Percentiles rank a stretch among this genome's conserved stretches.
Evolutionary conservation across 2,329 filamentous ascomycete species (phyloP).

Genomic region (Monascus ruber): DNA sequence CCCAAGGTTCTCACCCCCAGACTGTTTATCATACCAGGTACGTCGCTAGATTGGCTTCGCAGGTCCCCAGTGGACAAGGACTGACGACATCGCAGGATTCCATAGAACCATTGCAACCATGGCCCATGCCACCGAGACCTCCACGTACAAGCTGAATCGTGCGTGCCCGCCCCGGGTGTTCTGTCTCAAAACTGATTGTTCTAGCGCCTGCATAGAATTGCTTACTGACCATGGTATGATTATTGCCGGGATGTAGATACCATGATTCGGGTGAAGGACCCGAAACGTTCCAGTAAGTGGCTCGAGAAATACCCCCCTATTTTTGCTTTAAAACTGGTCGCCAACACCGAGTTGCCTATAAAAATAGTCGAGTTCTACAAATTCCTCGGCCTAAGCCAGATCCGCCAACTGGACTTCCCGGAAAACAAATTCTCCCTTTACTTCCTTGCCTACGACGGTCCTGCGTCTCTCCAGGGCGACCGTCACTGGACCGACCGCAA

Average conservation of each 20-base stretch:
- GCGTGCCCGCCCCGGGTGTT: slow-evolving; percentile 19
- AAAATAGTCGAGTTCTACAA: slow-evolving; percentile 77
- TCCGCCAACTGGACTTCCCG: slow-evolving; percentile 70
- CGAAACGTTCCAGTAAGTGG: slow-evolving; percentile 58
- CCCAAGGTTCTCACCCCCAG: slow-evolving; percentile 14
- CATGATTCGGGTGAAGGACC: slow-evolving; percentile 91
- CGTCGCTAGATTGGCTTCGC: neutral
- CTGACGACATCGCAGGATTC: slow-evolving; percentile 7
- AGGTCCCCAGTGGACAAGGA: no score
- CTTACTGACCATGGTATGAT: slow-evolving; percentile 9
- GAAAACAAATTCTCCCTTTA: slow-evolving; percentile 92
- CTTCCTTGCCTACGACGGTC: slow-evolving; percentile 80
- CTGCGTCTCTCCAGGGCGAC: slow-evolving; percentile 60
- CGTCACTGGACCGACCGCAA: slow-evolving; percentile 71
- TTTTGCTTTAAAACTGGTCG: neutral
- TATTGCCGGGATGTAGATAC: slow-evolving; percentile 21
- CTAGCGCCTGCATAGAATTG: neutral
- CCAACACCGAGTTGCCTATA: neutral
- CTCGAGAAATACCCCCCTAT: neutral
- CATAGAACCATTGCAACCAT: slow-evolving; percentile 35
- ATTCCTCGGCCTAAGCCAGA: slow-evolving; percentile 73
- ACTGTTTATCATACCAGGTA: slow-evolving; percentile 10
- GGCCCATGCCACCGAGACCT: slow-evolving; percentile 45
- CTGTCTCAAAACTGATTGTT: neutral
- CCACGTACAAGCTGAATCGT: slow-evolving; percentile 56